phyloP scores from a whole-genome alignment of 345 rosid species.

The Rhizophora apiculata region DNA sequence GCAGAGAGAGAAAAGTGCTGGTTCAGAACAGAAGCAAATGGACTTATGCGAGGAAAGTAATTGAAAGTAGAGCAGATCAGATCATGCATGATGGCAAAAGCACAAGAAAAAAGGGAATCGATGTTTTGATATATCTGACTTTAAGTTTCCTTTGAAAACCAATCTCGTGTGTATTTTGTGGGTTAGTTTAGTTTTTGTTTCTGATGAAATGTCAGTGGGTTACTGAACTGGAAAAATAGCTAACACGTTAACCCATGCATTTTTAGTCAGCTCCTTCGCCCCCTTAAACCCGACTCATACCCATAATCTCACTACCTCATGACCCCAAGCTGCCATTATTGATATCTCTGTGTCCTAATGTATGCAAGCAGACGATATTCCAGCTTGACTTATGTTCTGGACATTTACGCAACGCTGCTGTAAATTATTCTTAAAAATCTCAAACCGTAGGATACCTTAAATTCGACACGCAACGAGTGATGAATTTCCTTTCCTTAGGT shows the following conservation, averaged over 20 bases:
- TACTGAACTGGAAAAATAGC: conserved; percentile 50
- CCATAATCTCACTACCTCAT: conserved; percentile 6
- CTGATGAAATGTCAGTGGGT: conserved; percentile 66
- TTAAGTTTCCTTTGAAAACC: conserved; percentile 22
- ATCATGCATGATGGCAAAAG: conserved; percentile 31
- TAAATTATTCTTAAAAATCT: not conserved
- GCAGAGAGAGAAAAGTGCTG: conserved; percentile 1
- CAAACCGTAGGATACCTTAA: not conserved
- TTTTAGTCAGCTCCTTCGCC: conserved; percentile 19
- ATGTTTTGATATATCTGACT: conserved; percentile 68
- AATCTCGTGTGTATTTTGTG: conserved; percentile 24
- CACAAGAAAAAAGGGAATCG: conserved; percentile 63
- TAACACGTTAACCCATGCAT: conserved; percentile 35
- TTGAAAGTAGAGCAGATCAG: conserved; percentile 26
- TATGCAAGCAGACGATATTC: not conserved
- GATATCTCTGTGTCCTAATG: not conserved
- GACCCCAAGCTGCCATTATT: conserved; percentile 1
- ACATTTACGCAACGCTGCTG: not conserved
- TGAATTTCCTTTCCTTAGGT: too few species aligned
- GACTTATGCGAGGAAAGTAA: conserved; percentile 2
- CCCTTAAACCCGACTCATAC: conserved; percentile 7
- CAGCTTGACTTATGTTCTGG: not conserved
- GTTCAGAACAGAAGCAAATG: not conserved
- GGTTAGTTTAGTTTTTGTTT: conserved; percentile 33
- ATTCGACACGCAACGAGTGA: too few species aligned